Base-by-base conservation (phyloP, 2,329 filamentous ascomycete genomes). In the Thelonectria olida region DNA sequence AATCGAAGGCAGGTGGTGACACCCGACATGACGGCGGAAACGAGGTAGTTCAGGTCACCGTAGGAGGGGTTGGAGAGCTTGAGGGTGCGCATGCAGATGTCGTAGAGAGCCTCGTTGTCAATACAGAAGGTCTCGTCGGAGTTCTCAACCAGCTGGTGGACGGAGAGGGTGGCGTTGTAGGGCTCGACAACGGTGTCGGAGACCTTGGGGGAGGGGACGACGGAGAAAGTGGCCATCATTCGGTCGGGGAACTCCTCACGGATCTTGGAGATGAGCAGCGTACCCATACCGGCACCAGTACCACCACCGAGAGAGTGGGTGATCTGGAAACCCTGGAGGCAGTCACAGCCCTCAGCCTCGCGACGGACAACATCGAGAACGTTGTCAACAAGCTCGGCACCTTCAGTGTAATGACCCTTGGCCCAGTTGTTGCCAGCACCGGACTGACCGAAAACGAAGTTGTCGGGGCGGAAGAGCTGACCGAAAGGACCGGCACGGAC, bases 381-480 rank as follows among this genome's bases (percentile, higher is more conserved):
- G 78, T 97, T 88, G 86, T 99, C 96, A 73, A 99, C 96, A 68
- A 98, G 89, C 86, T 99, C 96, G 73, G 96, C 96, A 89, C 96
- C 96, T 87, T 99, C 96, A 70, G 96, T 99, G 89, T 99, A 99
- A 82, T 99, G 96, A 85, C 96, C 96, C 91, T 98, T 99, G 83
- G 96, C 96, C 96, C 96, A 99, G 90, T 98, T 98, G 93, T 99
- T 99, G 85, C 96, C 96, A 81, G 96, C 96, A 88, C 96, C 95
- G 75, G 96, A 98, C 87, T 98, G 96, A 75, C 96, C 96, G 82
- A 98, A 98, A 79, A 98, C 93, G 84, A 98, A 98, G 91, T 98
- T 99, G 87, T 99, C 96, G 80, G 96, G 96, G 71, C 96, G 94
- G 93, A 99, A 98, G 73, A 99, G 93, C 86, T 97, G 92, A 74